These are phyloP conservation scores for Anisodus tanguticus DNA, from an alignment of 257 asterid genomes.

Conservation along the genomic window DNA sequence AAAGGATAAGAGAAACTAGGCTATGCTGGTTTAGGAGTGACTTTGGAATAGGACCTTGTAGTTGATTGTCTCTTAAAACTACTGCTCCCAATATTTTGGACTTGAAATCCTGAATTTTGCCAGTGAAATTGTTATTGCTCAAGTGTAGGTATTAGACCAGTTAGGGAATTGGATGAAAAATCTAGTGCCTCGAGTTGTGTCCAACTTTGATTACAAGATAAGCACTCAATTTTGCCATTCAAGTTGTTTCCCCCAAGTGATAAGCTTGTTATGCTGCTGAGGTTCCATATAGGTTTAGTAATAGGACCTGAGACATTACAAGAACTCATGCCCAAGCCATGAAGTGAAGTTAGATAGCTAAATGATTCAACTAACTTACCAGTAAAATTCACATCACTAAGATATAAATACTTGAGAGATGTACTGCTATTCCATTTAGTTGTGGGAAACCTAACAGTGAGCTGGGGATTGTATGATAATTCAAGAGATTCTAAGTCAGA, in stretches of 20 bases:
- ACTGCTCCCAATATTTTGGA: not conserved
- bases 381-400: not conserved
- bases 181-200: too few species aligned
- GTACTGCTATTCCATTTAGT: slow-evolving; percentile 21
- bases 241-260: too few species aligned
- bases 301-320: slow-evolving; percentile 29
- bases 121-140: not conserved
- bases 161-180: too few species aligned
- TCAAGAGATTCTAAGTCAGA: slow-evolving; percentile 19
- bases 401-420: not conserved
- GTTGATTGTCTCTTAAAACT: not conserved
- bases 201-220: too few species aligned
- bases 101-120: not conserved
- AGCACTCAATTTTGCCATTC: too few species aligned
- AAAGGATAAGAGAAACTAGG: not conserved
- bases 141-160: too few species aligned
- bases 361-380: slow-evolving; percentile 31
- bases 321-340: not conserved
- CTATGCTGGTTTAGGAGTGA: not conserved
- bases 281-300: slow-evolving; percentile 34
- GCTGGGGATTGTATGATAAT: accelerated
- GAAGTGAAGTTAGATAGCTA: slow-evolving; percentile 19
- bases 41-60: not conserved
- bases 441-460: not conserved
- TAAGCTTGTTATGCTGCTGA: not conserved